Conservation (phyloP, 352 stramenopile genomes). For the Pythium brachiatum region DNA sequence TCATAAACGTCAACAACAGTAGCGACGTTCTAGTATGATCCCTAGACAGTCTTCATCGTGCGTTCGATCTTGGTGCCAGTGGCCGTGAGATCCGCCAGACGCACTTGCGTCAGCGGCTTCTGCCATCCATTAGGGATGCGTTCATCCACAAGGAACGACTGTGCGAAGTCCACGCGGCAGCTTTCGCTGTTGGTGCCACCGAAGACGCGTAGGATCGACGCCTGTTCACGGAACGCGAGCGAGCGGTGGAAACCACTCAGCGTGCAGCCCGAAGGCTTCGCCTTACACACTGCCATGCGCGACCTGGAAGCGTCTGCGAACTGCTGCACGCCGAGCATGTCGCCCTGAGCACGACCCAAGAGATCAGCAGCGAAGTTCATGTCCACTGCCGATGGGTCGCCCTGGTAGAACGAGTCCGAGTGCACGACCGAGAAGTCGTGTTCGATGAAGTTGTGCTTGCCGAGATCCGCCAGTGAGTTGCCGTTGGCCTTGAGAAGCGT, state of each 20-base stretch:
- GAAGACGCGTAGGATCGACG: constrained; percentile 15
- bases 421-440: constrained; percentile 52
- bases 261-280: constrained; percentile 12
- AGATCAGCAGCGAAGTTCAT: constrained; percentile 32
- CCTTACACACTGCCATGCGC: constrained; percentile 7
- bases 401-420: constrained; percentile 33
- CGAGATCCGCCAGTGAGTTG: constrained; percentile 25
- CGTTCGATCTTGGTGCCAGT: background rate
- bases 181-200: constrained; percentile 6
- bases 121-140: constrained; percentile 6
- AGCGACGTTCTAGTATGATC: too few relatives aligned
- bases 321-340: constrained; percentile 10
- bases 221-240: constrained; percentile 14
- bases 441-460: constrained; percentile 48
- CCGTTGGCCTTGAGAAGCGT: constrained; percentile 20
- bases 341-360: constrained; percentile 19
- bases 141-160: constrained; percentile 14
- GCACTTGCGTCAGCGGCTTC: background rate
- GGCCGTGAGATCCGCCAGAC: background rate
- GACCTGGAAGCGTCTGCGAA: background rate
- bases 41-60: background rate
- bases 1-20: too few relatives aligned
- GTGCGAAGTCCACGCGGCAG: constrained; percentile 19
- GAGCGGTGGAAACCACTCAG: constrained; percentile 11
- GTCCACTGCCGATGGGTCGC: constrained; percentile 33